Conservation (phyloP, 1,139 yeast genomes). For the Barnettozyma hawaiiensis region DNA sequence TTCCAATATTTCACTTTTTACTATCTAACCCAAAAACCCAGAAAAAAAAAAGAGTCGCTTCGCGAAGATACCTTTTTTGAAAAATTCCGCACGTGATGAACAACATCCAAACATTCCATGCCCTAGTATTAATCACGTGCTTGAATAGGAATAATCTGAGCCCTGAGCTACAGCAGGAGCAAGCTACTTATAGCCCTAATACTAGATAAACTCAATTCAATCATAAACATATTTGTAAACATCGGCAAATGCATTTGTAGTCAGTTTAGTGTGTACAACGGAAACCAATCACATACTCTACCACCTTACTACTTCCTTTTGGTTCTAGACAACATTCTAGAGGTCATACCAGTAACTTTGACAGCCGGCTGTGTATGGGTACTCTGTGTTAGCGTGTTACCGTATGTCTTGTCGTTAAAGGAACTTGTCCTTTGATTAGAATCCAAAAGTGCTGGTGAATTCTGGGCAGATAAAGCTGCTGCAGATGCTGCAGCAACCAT, state of each 20-base stretch:
- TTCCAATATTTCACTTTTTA: conserved; percentile 24
- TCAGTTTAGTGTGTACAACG: neutral
- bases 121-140: conserved; percentile 6
- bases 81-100: conserved; percentile 5
- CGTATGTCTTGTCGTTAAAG: conserved; percentile 6
- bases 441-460: conserved; percentile 22
- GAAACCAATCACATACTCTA: neutral
- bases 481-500: conserved; percentile 31
- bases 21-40: no score
- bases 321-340: conserved; percentile 49
- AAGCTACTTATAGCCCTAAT: no score
- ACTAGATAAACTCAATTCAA: neutral
- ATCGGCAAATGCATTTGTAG: neutral
- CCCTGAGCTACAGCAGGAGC: no score
- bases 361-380: conserved; percentile 10
- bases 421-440: conserved; percentile 6
- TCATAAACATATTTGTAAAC: neutral
- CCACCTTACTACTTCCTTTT: conserved; percentile 10
- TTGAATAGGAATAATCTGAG: no score
- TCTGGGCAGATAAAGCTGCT: conserved; percentile 34
- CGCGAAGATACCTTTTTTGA: conserved; percentile 4
- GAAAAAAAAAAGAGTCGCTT: conserved; percentile 16
- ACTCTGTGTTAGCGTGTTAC: neutral
- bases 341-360: conserved; percentile 46
- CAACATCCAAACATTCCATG: conserved; percentile 10